Conservation (phyloP, 176 grass and related monocot genomes). For the Echinochloa phyllopogon region DNA sequence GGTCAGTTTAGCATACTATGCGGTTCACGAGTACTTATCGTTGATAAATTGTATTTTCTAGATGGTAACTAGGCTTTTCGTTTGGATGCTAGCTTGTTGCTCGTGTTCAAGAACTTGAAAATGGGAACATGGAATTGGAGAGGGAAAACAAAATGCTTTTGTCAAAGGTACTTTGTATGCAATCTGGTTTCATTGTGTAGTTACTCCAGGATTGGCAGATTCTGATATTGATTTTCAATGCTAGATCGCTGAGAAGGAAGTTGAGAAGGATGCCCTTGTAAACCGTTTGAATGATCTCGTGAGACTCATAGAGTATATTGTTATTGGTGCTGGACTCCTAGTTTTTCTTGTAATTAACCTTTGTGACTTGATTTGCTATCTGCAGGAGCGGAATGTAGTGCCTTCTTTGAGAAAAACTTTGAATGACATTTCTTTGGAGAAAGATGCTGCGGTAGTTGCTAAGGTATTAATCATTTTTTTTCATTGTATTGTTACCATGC, state of each 20-base stretch:
- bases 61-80: neutral
- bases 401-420: slow-evolving; percentile 66
- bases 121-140: slow-evolving; percentile 63
- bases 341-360: slow-evolving; percentile 13
- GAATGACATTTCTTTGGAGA: slow-evolving; percentile 83
- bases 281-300: slow-evolving; percentile 79
- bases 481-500: slow-evolving; percentile 16
- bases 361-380: slow-evolving; percentile 23
- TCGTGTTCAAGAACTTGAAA: slow-evolving; percentile 76
- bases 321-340: slow-evolving; percentile 13
- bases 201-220: slow-evolving; percentile 11
- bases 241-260: slow-evolving; percentile 77
- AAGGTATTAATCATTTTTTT: slow-evolving; percentile 60
- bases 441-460: slow-evolving; percentile 84
- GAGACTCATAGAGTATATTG: slow-evolving; percentile 36
- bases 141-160: slow-evolving; percentile 70
- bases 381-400: slow-evolving; percentile 70
- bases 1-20: slow-evolving; percentile 37
- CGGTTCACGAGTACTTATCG: neutral
- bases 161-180: slow-evolving; percentile 57
- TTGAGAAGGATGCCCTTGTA: slow-evolving; percentile 75
- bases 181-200: neutral
- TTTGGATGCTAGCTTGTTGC: slow-evolving; percentile 58
- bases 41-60: slow-evolving; percentile 7
- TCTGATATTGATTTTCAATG: slow-evolving; percentile 25